These are phyloP conservation scores for Botrytis fragariae DNA, from an alignment of 2,329 filamentous ascomycete species.

Conservation along the genomic window DNA sequence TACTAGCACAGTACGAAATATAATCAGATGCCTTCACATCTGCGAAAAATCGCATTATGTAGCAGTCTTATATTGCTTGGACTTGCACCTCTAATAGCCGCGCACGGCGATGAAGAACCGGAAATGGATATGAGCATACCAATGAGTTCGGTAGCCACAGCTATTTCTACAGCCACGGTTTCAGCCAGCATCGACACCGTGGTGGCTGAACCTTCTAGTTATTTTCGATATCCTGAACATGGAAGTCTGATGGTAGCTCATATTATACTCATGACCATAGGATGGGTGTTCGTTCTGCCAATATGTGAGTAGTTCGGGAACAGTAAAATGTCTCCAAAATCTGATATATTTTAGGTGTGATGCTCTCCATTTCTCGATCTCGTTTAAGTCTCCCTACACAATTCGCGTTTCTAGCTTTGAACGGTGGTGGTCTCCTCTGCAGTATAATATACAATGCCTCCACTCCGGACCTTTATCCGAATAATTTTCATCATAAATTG, in stretches of 20 bases:
- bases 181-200: not conserved
- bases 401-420: constrained; percentile 62
- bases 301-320: constrained; percentile 51
- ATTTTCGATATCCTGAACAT: constrained; percentile 44
- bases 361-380: constrained; percentile 81
- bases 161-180: not conserved
- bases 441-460: constrained; percentile 72
- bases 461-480: constrained; percentile 82
- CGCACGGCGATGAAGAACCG: constrained; percentile 29
- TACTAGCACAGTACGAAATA: not conserved
- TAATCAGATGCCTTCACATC: constrained; percentile 15
- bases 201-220: constrained; percentile 39
- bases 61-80: constrained; percentile 22
- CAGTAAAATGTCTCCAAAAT: not conserved
- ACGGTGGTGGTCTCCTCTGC: constrained; percentile 62
- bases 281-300: constrained; percentile 69
- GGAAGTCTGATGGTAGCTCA: constrained; percentile 51
- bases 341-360: constrained; percentile 48
- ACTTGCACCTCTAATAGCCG: constrained; percentile 17
- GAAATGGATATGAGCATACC: constrained; percentile 32
- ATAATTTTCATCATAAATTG: constrained; percentile 84
- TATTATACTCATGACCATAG: constrained; percentile 64
- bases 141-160: constrained; percentile 17
- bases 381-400: constrained; percentile 69
- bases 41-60: constrained; percentile 1